Evolutionary conservation across 2,329 filamentous ascomycete species (phyloP).

Genomic region (Furcasterigmium sp.): DNA sequence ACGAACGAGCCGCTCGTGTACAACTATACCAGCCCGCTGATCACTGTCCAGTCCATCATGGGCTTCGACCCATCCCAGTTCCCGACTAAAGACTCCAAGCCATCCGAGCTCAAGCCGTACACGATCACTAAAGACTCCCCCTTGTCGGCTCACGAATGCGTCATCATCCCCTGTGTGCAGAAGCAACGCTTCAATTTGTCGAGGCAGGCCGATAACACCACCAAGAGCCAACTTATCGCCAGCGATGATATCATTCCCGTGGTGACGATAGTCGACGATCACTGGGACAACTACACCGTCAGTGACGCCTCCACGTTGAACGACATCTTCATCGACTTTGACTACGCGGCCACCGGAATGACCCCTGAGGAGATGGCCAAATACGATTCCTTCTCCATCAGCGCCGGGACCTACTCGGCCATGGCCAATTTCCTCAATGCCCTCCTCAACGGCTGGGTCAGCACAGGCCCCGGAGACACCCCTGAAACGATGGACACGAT

Average conservation of each 20-base stretch:
- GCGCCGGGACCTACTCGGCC: not conserved
- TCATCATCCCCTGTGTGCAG: constrained; percentile 2
- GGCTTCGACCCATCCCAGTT: not conserved
- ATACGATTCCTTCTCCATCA: not conserved
- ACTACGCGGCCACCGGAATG: not conserved
- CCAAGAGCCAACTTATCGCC: not conserved
- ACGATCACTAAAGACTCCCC: not conserved
- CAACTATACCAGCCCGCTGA: constrained; percentile 3
- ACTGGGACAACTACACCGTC: not conserved
- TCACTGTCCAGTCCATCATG: constrained; percentile 5
- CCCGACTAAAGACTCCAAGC: not conserved
- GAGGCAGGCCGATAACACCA: not conserved
- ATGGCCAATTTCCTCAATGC: not conserved
- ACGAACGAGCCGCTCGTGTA: constrained; percentile 1
- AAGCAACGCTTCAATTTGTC: not conserved
- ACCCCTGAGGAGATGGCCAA: not conserved
- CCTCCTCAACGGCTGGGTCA: not conserved
- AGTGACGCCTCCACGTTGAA: not conserved
- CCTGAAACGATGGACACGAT: not conserved
- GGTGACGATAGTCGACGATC: not conserved
- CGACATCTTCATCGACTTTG: not conserved
- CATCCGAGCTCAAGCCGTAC: not conserved
- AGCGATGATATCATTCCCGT: not conserved
- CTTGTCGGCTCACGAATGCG: constrained; percentile 3
- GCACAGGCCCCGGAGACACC: not conserved